Percentiles rank a stretch among this genome's conserved stretches.
Conservation (phyloP, 2,329 filamentous ascomycete species). For the Microthyrium microscopicum region DNA sequence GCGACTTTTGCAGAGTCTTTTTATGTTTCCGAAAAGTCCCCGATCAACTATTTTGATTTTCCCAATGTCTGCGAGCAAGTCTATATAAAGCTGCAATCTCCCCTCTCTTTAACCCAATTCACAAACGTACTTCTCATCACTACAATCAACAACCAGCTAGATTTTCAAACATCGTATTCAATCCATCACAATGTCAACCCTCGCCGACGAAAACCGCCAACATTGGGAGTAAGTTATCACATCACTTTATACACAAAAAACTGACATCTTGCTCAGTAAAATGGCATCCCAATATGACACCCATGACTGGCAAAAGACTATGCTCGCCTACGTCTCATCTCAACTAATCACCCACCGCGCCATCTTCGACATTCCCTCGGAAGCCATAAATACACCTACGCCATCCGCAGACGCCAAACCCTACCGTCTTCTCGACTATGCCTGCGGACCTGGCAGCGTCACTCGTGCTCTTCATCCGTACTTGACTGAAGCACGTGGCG, state of each 20-base stretch:
- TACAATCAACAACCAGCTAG: no score
- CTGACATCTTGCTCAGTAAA: background rate
- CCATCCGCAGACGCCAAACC: background rate
- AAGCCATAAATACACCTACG: no score
- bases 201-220: conserved; percentile 3
- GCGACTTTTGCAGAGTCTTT: no score
- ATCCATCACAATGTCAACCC: conserved; percentile 2
- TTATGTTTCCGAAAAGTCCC: no score
- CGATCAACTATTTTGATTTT: no score
- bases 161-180: no score
- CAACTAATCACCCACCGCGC: background rate
- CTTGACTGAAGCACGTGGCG: background rate
- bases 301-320: conserved; percentile 5
- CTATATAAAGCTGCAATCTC: no score
- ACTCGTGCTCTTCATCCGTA: background rate
- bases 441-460: conserved; percentile 6
- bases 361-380: conserved; percentile 3
- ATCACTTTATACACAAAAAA: background rate
- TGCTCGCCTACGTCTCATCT: background rate
- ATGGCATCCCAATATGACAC: conserved; percentile 3
- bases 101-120: no score
- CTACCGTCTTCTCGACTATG: conserved; percentile 6
- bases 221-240: conserved; percentile 5
- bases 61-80: no score
- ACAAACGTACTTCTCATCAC: no score